Evolutionary conservation across 2,329 filamentous ascomycete genomes (phyloP).

Genomic region (Pseudopyrenochaeta lycopersici): DNA sequence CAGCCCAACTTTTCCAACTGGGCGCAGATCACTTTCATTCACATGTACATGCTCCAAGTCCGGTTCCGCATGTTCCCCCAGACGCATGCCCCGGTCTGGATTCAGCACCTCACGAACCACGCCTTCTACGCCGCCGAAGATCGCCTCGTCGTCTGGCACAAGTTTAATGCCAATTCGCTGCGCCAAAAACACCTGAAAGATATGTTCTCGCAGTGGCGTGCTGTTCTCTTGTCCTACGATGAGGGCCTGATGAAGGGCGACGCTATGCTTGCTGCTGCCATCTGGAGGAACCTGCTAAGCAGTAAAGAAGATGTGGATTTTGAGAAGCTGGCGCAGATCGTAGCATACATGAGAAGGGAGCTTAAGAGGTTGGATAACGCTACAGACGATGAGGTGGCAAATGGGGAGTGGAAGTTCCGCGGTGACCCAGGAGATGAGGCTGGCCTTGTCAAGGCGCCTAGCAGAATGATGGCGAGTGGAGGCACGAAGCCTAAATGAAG

Average conservation of each 20-base stretch:
- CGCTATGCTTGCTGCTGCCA: constrained; percentile 77
- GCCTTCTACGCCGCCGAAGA: constrained; percentile 92
- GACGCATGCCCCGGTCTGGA: constrained; percentile 76
- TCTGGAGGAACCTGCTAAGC: constrained; percentile 96
- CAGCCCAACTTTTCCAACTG: constrained; percentile 91
- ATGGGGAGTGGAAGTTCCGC: constrained; percentile 59
- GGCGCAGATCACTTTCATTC: constrained; percentile 95
- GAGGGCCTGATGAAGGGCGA: constrained; percentile 81
- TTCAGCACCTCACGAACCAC: constrained; percentile 91
- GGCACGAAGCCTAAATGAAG: constrained; percentile 12
- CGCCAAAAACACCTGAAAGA: constrained; percentile 78
- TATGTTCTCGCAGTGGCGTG: constrained; percentile 92
- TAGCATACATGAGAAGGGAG: constrained; percentile 69
- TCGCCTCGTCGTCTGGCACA: constrained; percentile 82
- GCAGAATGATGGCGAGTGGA: constrained; percentile 32
- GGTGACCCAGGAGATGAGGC: constrained; percentile 54
- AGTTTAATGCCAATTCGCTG: constrained; percentile 63
- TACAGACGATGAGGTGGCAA: constrained; percentile 61
- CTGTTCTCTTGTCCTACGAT: constrained; percentile 83
- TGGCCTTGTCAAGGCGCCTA: constrained; percentile 31
- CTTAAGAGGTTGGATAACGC: constrained; percentile 63
- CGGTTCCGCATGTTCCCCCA: constrained; percentile 81
- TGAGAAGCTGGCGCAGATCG: constrained; percentile 67
- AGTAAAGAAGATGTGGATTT: constrained; percentile 71
- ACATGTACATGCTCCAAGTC: constrained; percentile 90